Percentiles rank a stretch among this genome's conserved stretches.
Conservation (phyloP, 2,329 filamentous ascomycete species). For the Pseudogymnoascus sp. region DNA sequence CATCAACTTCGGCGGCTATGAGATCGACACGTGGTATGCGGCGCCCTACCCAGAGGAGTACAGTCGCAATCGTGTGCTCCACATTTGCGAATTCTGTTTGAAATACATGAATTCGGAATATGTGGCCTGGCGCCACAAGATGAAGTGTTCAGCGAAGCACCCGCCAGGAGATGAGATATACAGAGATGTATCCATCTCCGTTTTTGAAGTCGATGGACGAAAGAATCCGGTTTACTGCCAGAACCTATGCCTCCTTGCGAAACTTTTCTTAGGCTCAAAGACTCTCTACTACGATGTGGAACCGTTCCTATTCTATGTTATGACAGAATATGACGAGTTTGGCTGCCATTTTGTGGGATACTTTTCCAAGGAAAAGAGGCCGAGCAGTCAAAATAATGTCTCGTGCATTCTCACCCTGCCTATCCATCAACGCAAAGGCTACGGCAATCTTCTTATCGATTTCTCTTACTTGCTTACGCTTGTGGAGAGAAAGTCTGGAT, state of each 20-base stretch:
- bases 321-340: conserved; percentile 85
- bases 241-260: conserved; percentile 90
- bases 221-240: conserved; percentile 99
- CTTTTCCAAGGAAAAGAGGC: conserved; percentile 96
- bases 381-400: conserved; percentile 92
- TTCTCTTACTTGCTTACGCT: conserved; percentile 95
- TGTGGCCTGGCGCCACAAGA: conserved; percentile 94
- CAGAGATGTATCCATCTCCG: conserved; percentile 79
- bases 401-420: conserved; percentile 94
- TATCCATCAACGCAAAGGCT: conserved; percentile 94
- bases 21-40: conserved; percentile 99
- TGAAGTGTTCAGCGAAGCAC: conserved; percentile 93
- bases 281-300: conserved; percentile 98
- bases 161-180: conserved; percentile 98
- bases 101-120: conserved; percentile 99
- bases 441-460: conserved; percentile 93
- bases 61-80: conserved; percentile 90
- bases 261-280: conserved; percentile 96
- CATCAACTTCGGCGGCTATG: conserved; percentile 94
- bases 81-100: conserved; percentile 97
- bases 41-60: conserved; percentile 98
- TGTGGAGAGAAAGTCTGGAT: conserved; percentile 88
- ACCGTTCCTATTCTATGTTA: conserved; percentile 93
- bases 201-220: conserved; percentile 95
- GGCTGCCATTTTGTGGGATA: conserved; percentile 99